Base-by-base conservation (phyloP, 371 early-diverging fungal species). In the Paraphysoderma sedebokerense region DNA sequence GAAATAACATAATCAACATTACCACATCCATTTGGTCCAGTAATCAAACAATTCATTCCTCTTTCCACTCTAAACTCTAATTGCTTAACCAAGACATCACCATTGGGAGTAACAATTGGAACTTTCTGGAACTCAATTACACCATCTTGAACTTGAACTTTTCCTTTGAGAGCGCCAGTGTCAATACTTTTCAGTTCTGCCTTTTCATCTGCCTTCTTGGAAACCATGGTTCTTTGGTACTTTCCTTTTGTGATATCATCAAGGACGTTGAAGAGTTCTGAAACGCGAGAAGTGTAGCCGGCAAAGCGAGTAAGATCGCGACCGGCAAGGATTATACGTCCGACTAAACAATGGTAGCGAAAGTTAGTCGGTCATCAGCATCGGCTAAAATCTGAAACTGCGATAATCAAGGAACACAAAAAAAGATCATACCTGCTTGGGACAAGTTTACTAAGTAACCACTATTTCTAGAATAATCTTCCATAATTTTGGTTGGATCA, bases 1-100 rank as follows among this genome's bases (percentile, higher is more conserved):
- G n/a, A 11, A 26, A 9, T 15, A 30, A 19, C 19, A 11, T 20
- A 29, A 17, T 1, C 11, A 17, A 42, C 40, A 48, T 62, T 58
- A 45, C 73, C 76, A 54, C 87, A 90, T 5, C 95, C 92, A 56
- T 90, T 91, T 28, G 92, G 91, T 0, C 95, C 92, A 23, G 85
- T 81, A 44, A 93, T 83, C 44, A 93, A 67, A 30, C 63, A 53
- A 47, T 70, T 65, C 63, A 64, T 65, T 26, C 73, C 73, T 12
- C 58, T 54, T n/a, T 55, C 69, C 28, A 91, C 82, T 47, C 73
- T 77, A 73, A 91, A 92, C 29, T 70, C 77, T 29, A 93, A 68
- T 40, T 76, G 74, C 53, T 77, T 75, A 24, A 76, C 42, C 23
- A 37, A 7, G 5, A 92, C 79, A 69, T 93, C 92, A 35, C 85